Base-by-base conservation (phyloP, 768 basidiomycete genomes). In the Boletus rubroflammeus region DNA sequence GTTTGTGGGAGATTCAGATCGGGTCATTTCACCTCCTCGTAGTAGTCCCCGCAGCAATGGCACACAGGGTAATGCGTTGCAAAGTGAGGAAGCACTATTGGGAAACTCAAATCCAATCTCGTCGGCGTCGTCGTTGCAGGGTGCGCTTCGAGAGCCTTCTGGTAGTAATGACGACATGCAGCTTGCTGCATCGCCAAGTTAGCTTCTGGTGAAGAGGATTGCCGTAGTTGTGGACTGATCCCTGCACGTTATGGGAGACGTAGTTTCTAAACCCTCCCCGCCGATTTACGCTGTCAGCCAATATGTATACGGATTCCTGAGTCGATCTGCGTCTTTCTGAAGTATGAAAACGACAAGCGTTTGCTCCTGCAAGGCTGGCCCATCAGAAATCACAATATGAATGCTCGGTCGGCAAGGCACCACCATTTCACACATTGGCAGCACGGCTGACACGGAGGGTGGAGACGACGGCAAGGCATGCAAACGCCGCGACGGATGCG, bases 1-100 rank as follows among this genome's bases (percentile, higher is more conserved):
- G 25, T 21, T n/a, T 41, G 34, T 41, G 54, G 62, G 43, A 47
- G 50, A 55, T 32, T 51, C 57, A 1, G 57, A 72, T 45, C 47
- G 29, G 51, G 70, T 59, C 47, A 47, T 57, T 28, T 57, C 62
- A 57, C 62, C 62, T 3, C 64, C 62, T 52, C 57, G 58, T 28
- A 49, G 60, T 9, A 59, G 59, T 48, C 69, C 68, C 21, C 55
- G 51, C 51, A 50, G 50, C 25, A 36, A 55, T 50, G 43, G 40
- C 28, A 3, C 40, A 23, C 46, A 45, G 35, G 50, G 51, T 3
- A 40, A 39, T 41, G 17, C 21, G 40, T 19, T 53, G 32, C 55
- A 55, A 28, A 36, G 49, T 11, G 43, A 53, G 28, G 56, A 50
- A 29, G 54, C 32, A 42, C 17, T 52, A 19, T 8, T 14, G 35